These are phyloP conservation scores for Podosphaera fusca DNA, from an alignment of 2,329 filamentous ascomycete genomes.

Conservation along the genomic window DNA sequence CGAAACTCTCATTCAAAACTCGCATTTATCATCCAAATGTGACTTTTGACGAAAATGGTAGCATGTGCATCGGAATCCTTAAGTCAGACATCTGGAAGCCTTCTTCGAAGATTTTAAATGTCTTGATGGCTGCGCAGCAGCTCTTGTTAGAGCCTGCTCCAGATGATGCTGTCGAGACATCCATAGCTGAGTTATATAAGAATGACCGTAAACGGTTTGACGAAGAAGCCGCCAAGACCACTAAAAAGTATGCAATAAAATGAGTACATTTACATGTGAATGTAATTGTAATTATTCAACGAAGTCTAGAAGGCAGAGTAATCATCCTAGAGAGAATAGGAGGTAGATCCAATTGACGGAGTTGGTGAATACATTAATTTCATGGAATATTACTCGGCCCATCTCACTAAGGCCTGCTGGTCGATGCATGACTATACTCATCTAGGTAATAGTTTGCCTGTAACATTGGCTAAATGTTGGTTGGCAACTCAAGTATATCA, in stretches of 20 bases:
- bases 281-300: too few relatives aligned
- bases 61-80: slow-evolving; percentile 52
- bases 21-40: slow-evolving; percentile 62
- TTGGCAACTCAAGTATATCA: too few relatives aligned
- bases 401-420: too few relatives aligned
- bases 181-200: slow-evolving; percentile 46
- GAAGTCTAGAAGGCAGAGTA: too few relatives aligned
- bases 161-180: slow-evolving; percentile 47
- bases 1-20: slow-evolving; percentile 43
- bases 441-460: too few relatives aligned
- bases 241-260: slow-evolving; percentile 35
- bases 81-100: slow-evolving; percentile 53
- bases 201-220: slow-evolving; percentile 37
- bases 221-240: slow-evolving; percentile 43
- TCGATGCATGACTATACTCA: too few relatives aligned
- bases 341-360: too few relatives aligned
- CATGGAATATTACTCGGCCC: too few relatives aligned
- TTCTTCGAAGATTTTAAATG: slow-evolving; percentile 39
- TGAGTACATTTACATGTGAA: background rate
- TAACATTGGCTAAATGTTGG: too few relatives aligned
- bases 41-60: slow-evolving; percentile 37
- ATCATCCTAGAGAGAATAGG: too few relatives aligned
- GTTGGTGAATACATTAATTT: too few relatives aligned
- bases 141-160: slow-evolving; percentile 43
- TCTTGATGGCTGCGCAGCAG: slow-evolving; percentile 40